A percentile compares a stretch with the other conserved stretches of the same genome.
Evolutionary conservation across 306 rosid genomes (phyloP).

Genomic region (Cucurbita pepo): DNA sequence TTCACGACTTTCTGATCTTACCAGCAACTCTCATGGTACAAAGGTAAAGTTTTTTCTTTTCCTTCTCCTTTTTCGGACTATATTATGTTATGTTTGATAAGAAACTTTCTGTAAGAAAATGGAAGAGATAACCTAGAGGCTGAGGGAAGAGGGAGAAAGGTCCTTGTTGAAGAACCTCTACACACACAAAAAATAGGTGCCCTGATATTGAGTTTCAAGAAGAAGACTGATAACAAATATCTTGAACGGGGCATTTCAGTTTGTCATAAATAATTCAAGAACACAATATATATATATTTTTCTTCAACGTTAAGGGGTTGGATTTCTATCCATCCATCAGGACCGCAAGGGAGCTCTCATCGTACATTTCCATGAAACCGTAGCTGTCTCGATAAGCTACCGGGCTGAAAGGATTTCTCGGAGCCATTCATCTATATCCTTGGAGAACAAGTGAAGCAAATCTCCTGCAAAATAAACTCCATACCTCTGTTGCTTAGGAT

Average conservation of each 20-base stretch:
- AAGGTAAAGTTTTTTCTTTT: constrained; percentile 29
- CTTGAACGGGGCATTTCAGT: not conserved
- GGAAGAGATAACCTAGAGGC: not conserved
- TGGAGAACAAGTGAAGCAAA: not conserved
- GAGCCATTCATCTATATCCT: not conserved
- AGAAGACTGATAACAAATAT: not conserved
- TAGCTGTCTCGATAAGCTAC: not conserved
- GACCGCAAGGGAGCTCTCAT: not conserved
- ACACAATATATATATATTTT: not conserved
- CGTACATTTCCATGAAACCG: not conserved
- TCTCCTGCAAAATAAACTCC: not conserved
- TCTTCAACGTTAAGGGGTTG: not conserved
- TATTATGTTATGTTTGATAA: not conserved
- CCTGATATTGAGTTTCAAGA: not conserved
- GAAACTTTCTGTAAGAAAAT: not conserved
- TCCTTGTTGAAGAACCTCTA: not conserved
- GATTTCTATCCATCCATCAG: not conserved
- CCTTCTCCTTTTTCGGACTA: not conserved
- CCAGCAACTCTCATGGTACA: constrained; percentile 28
- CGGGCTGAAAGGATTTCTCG: not conserved
- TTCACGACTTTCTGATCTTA: constrained; percentile 43
- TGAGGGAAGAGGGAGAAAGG: not conserved
- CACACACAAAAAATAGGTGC: not conserved
- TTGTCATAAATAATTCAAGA: not conserved
- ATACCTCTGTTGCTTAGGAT: not conserved